Percentiles rank a stretch among this genome's conserved stretches.
These are phyloP conservation scores for Boletus subluridellus DNA, from an alignment of 1,284 basidiomycete species.

Conservation along the genomic window DNA sequence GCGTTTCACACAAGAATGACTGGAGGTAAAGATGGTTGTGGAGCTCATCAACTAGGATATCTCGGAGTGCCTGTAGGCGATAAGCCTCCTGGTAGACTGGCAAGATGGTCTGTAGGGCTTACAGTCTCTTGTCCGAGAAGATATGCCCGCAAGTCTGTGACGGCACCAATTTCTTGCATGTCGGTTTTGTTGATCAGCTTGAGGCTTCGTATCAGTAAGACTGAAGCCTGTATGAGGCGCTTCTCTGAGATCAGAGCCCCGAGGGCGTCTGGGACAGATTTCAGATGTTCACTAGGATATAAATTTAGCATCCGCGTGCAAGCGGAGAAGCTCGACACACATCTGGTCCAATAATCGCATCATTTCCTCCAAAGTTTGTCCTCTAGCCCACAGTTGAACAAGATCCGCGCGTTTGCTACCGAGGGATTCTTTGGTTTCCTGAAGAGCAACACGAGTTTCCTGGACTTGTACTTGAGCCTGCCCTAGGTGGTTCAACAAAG, in stretches of 20 bases:
- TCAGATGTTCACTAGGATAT: slow-evolving; percentile 75
- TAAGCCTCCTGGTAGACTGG: slow-evolving; percentile 9
- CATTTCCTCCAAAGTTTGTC: slow-evolving; percentile 87
- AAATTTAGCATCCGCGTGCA: slow-evolving; percentile 8
- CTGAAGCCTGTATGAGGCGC: slow-evolving; percentile 84
- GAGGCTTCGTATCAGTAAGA: slow-evolving; percentile 83
- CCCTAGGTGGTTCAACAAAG: slow-evolving; percentile 66
- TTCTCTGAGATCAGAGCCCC: slow-evolving; percentile 97
- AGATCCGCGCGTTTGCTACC: slow-evolving; percentile 80
- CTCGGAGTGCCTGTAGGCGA: slow-evolving; percentile 67
- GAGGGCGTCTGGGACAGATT: slow-evolving; percentile 86
- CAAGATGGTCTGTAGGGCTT: slow-evolving; percentile 28
- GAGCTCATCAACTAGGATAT: slow-evolving; percentile 93
- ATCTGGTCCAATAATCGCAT: slow-evolving; percentile 86
- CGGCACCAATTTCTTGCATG: slow-evolving; percentile 91
- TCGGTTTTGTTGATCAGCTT: slow-evolving; percentile 91
- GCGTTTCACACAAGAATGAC: slow-evolving; percentile 90
- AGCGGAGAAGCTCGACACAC: slow-evolving; percentile 45
- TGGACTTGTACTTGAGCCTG: slow-evolving; percentile 72
- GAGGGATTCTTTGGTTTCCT: slow-evolving; percentile 75
- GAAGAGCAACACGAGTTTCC: slow-evolving; percentile 67
- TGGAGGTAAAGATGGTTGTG: slow-evolving; percentile 98
- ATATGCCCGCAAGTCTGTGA: slow-evolving; percentile 86
- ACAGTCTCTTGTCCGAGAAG: slow-evolving; percentile 86
- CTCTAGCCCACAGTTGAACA: slow-evolving; percentile 80